phyloP scores from a whole-genome alignment of 805 yeast genomes.

The Lachancea sp. region DNA sequence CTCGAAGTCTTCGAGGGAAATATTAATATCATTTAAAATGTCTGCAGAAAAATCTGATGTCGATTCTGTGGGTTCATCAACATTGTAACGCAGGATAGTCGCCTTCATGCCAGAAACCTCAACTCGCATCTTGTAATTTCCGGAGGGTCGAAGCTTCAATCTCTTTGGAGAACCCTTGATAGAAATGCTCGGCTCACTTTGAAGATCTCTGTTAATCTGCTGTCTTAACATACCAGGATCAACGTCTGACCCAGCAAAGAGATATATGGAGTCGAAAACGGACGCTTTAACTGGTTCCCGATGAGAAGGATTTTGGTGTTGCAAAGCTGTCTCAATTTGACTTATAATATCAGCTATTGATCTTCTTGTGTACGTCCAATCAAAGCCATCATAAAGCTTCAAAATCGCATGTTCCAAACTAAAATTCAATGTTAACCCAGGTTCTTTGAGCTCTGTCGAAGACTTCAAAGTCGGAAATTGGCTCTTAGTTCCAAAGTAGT shows the following conservation, averaged over 20 bases:
- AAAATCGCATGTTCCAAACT: slow-evolving; percentile 30
- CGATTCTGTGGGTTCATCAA: slow-evolving; percentile 39
- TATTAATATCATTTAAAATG: slow-evolving; percentile 41
- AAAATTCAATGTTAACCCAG: neutral
- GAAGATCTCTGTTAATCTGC: slow-evolving; percentile 48
- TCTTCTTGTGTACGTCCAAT: slow-evolving; percentile 74
- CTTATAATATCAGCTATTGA: slow-evolving; percentile 60
- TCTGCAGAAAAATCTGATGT: slow-evolving; percentile 36
- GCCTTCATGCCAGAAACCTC: slow-evolving; percentile 51
- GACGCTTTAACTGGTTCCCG: slow-evolving; percentile 15
- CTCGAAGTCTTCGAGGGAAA: slow-evolving; percentile 49
- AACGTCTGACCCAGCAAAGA: slow-evolving; percentile 41
- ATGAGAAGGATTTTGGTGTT: slow-evolving; percentile 13
- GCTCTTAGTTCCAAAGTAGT: neutral
- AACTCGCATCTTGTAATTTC: slow-evolving; percentile 49
- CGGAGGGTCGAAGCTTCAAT: slow-evolving; percentile 60
- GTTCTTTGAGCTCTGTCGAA: neutral
- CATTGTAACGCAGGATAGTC: slow-evolving; percentile 39
- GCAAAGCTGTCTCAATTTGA: slow-evolving; percentile 44
- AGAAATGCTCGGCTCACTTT: slow-evolving; percentile 29
- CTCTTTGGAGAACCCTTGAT: slow-evolving; percentile 34
- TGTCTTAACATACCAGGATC: slow-evolving; percentile 43
- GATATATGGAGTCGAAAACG: slow-evolving; percentile 67
- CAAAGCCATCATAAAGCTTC: slow-evolving; percentile 81
- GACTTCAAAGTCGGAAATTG: neutral